Percentiles rank a stretch among this genome's conserved stretches.
phyloP scores from a whole-genome alignment of 2,329 filamentous ascomycete genomes.

The Aureobasidium namibiae region DNA sequence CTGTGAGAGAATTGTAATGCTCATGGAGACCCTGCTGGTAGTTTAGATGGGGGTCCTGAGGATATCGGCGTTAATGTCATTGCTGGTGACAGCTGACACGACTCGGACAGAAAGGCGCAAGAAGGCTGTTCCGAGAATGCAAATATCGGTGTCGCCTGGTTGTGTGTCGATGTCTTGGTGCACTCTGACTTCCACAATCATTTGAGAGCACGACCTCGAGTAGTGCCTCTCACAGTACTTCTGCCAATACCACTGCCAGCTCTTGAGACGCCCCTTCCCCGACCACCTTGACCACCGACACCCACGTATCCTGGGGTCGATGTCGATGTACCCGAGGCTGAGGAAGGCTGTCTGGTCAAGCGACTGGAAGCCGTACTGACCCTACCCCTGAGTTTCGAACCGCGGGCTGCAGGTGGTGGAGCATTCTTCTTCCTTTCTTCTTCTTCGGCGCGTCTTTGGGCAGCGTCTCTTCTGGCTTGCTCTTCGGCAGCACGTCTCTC shows the following conservation, averaged over 20 bases:
- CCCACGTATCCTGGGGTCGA: conserved; percentile 30
- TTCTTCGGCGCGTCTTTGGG: conserved; percentile 45
- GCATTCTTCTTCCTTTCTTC: conserved; percentile 49
- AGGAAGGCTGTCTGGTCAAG: conserved; percentile 23
- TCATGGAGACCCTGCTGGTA: too few relatives aligned
- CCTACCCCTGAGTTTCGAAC: conserved; percentile 29
- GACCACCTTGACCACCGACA: conserved; percentile 38
- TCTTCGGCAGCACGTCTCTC: conserved; percentile 72
- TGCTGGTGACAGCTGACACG: too few relatives aligned
- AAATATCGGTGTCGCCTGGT: too few relatives aligned
- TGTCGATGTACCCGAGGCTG: conserved; percentile 10
- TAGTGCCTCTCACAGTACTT: conserved; percentile 25
- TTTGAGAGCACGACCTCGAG: conserved; percentile 23
- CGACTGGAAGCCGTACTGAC: conserved; percentile 27
- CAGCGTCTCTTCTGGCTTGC: conserved; percentile 66
- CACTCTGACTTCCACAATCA: too few relatives aligned
- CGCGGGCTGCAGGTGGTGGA: conserved; percentile 31
- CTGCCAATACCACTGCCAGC: conserved; percentile 37
- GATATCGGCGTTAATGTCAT: too few relatives aligned
- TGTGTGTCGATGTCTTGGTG: too few relatives aligned
- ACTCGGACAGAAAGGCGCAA: too few relatives aligned
- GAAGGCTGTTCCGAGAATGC: too few relatives aligned
- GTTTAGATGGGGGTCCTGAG: too few relatives aligned
- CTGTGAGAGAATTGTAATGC: too few relatives aligned
- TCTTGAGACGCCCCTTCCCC: conserved; percentile 46